Conservation (phyloP, 2,329 filamentous ascomycete genomes). For the Aaosphaeria arxii region DNA sequence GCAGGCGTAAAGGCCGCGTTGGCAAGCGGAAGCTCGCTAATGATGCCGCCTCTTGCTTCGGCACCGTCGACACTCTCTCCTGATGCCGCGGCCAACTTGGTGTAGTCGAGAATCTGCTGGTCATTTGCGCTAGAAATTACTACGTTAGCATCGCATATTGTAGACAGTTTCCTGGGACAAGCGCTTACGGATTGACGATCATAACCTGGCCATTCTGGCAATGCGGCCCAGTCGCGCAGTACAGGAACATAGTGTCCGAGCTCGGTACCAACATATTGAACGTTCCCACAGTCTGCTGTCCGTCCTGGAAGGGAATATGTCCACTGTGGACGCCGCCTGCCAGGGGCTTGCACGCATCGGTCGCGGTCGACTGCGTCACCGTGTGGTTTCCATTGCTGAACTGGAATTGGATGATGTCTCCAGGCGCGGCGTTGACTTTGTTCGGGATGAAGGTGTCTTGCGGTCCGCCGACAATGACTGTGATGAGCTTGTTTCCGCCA, state of each 20-base stretch:
- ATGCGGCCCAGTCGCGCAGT: slow-evolving; percentile 29
- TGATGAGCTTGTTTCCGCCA: slow-evolving; percentile 10
- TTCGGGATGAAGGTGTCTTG: slow-evolving; percentile 30
- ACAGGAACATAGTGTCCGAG: slow-evolving; percentile 28
- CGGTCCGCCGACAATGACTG: slow-evolving; percentile 27
- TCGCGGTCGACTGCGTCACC: slow-evolving; percentile 23
- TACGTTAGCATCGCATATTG: not conserved
- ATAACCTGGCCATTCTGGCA: slow-evolving; percentile 28
- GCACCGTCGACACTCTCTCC: slow-evolving; percentile 19
- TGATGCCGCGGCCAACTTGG: slow-evolving; percentile 21
- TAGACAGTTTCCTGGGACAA: not conserved
- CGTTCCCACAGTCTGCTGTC: slow-evolving; percentile 26
- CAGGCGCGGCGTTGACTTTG: slow-evolving; percentile 21
- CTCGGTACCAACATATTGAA: slow-evolving; percentile 29
- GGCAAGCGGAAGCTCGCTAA: slow-evolving; percentile 18
- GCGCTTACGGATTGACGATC: slow-evolving; percentile 21
- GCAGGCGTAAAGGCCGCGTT: slow-evolving; percentile 24
- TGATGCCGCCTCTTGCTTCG: slow-evolving; percentile 7
- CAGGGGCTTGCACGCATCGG: slow-evolving; percentile 24
- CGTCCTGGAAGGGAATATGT: slow-evolving; percentile 26
- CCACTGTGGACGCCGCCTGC: slow-evolving; percentile 26
- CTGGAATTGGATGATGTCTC: slow-evolving; percentile 29
- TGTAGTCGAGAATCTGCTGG: slow-evolving; percentile 24
- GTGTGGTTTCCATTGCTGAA: slow-evolving; percentile 33
- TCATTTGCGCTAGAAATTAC: slow-evolving; percentile 6